A percentile compares a stretch with the other conserved stretches of the same genome.
Conservation (phyloP, 129 eudicot genomes). For the Ambrosia trifida region DNA sequence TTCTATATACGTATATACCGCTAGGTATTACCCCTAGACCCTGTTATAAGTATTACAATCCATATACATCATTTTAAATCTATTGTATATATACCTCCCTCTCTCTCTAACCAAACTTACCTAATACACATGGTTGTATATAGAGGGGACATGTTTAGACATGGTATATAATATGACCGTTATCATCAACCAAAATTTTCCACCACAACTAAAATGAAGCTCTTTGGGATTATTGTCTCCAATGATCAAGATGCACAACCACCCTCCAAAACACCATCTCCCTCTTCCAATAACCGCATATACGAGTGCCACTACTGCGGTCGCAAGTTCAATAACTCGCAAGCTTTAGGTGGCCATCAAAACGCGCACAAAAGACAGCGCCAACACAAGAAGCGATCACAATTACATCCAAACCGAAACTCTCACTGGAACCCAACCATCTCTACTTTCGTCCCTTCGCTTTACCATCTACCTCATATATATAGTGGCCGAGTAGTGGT, state of each 20-base stretch:
- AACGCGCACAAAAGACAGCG: conserved; percentile 84
- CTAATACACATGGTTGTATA: too few relatives aligned
- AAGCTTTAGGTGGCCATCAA: conserved; percentile 87
- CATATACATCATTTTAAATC: too few relatives aligned
- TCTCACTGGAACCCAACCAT: conserved; percentile 32
- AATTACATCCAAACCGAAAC: conserved; percentile 59
- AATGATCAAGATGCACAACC: conserved; percentile 42
- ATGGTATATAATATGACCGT: conserved; percentile 6
- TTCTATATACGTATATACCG: too few relatives aligned
- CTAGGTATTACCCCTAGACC: too few relatives aligned
- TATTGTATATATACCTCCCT: too few relatives aligned
- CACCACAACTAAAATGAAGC: conserved; percentile 38
- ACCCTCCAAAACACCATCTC: conserved; percentile 37
- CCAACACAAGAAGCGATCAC: conserved; percentile 60
- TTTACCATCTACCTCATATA: too few relatives aligned
- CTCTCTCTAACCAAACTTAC: too few relatives aligned
- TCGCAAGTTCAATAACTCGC: conserved; percentile 82
- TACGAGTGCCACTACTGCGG: conserved; percentile 80
- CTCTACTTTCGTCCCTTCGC: too few relatives aligned
- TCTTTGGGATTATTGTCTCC: conserved; percentile 66
- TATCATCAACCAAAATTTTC: conserved; percentile 18
- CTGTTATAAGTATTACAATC: too few relatives aligned
- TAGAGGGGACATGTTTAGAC: not conserved
- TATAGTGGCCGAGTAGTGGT: not conserved
- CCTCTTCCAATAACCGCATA: conserved; percentile 43